Percentiles rank a stretch among this genome's conserved stretches.
These are phyloP conservation scores for Cryphonectria radicalis DNA, from an alignment of 2,329 filamentous ascomycete genomes.

Conservation along the genomic window DNA sequence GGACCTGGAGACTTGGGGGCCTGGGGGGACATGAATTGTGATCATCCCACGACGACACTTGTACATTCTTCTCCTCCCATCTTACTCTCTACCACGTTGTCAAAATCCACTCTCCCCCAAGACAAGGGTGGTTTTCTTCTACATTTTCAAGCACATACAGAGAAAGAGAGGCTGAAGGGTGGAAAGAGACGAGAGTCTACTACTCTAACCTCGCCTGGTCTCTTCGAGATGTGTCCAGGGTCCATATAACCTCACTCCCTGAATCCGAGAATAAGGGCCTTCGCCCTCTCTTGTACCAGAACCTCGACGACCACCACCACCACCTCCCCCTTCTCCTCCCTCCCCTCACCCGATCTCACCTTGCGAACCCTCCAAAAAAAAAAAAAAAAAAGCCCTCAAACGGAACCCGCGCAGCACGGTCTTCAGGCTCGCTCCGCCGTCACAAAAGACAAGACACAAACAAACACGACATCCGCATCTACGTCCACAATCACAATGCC, in stretches of 20 bases:
- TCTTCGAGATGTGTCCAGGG: not conserved
- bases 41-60: conserved; percentile 1
- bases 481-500: conserved; percentile 46
- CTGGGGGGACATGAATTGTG: not conserved
- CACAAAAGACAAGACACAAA: not conserved
- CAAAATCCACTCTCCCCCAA: not conserved
- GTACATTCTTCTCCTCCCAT: not conserved
- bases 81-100: not conserved
- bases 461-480: not conserved
- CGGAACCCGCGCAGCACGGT: too few species aligned
- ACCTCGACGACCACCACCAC: not conserved
- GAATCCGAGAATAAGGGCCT: not conserved
- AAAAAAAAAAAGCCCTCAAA: too few species aligned
- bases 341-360: too few species aligned
- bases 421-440: not conserved
- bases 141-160: not conserved
- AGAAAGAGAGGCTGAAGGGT: not conserved
- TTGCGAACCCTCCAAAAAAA: too few species aligned
- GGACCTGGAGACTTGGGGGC: conserved; percentile 9
- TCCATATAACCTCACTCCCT: not conserved
- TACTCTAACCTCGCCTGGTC: not conserved
- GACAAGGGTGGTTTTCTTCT: not conserved
- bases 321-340: too few species aligned
- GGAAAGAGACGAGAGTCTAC: not conserved
- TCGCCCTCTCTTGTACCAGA: too few species aligned